Base-by-base conservation (phyloP, 2,329 filamentous ascomycete species). In the Beauveria caledonica region DNA sequence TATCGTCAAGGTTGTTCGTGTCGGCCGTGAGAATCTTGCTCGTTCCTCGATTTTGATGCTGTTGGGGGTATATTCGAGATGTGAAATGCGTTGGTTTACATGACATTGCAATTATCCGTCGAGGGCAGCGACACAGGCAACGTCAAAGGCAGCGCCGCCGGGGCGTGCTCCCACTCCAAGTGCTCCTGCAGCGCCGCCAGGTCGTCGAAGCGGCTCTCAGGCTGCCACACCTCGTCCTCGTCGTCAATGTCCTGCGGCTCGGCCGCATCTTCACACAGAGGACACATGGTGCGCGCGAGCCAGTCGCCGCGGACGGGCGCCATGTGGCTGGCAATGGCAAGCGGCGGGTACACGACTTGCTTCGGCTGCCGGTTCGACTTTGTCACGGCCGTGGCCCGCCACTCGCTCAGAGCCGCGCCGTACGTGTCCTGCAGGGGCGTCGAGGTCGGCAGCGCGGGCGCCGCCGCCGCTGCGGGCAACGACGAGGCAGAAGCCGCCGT, bases 251-350 rank as follows among this genome's bases (percentile, higher is more conserved):
- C 74, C 58, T 72, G 72, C 10, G 75, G 73, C 49, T 68, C 67
- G 48, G 17, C 25, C 29, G 77, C 80, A 51, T 80, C 77, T 64
- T 85, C 83, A 69, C 83, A 86, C 63, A 78, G 81, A 2, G 81
- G 80, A 61, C 83, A 85, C 36, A 81, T 66, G 15, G 84, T 67
- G 17, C 76, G 71, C 3, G 81, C 77, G 61, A 77, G 74, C 78
- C 80, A 85, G 63, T 80, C 80, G 49, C 79, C 78, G 9, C 71
- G 69, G 19, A 71, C 69, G 3, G 82, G 82, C 36, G 78, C 73
- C 29, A 80, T 70, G 67, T 86, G 83, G 68, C 83, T 85, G 36
- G 81, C 81, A 49, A 86, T 78, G 39, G 80, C 82, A 25, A 85
- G 70, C 2, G 82, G 81, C 46, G 82, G 78, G 65, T 83, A 85